Conservation (phyloP, 345 rosid genomes). For the Odontarrhena argentea region DNA sequence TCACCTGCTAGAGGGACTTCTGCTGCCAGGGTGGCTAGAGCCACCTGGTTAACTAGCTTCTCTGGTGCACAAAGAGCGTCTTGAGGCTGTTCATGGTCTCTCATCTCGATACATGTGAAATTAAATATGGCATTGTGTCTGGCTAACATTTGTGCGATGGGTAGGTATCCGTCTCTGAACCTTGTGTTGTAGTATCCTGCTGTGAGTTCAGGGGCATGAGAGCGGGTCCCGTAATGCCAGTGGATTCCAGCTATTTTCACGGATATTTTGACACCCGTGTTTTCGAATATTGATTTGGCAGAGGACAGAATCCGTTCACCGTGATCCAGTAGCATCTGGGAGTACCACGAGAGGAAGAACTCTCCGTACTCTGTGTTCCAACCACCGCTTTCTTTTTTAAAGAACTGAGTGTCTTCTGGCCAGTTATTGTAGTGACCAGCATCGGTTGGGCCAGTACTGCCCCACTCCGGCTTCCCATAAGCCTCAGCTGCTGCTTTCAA, state of each 20-base stretch:
- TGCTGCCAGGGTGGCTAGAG: slow-evolving; percentile 68
- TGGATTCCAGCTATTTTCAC: slow-evolving; percentile 95
- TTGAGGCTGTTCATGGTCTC: slow-evolving; percentile 96
- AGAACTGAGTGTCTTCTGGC: slow-evolving; percentile 94
- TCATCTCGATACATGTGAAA: slow-evolving; percentile 97
- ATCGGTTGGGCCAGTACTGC: slow-evolving; percentile 90
- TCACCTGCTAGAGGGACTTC: slow-evolving; percentile 87
- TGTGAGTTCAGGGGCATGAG: slow-evolving; percentile 97
- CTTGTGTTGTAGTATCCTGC: slow-evolving; percentile 97
- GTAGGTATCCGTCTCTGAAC: slow-evolving; percentile 83
- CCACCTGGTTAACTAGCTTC: slow-evolving; percentile 91
- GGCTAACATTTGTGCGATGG: slow-evolving; percentile 88
- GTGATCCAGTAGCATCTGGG: slow-evolving; percentile 81
- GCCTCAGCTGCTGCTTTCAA: slow-evolving; percentile 90
- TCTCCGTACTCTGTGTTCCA: slow-evolving; percentile 83
- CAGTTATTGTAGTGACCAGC: slow-evolving; percentile 93
- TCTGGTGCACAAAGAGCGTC: slow-evolving; percentile 92
- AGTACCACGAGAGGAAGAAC: slow-evolving; percentile 92
- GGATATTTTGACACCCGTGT: slow-evolving; percentile 63
- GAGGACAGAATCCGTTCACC: slow-evolving; percentile 77
- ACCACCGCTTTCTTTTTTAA: slow-evolving; percentile 80
- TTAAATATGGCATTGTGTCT: slow-evolving; percentile 87
- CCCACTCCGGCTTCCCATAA: slow-evolving; percentile 93
- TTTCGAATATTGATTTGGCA: slow-evolving; percentile 57
- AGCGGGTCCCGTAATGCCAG: slow-evolving; percentile 94